Percentiles rank a stretch among this genome's conserved stretches.
These are phyloP conservation scores for Rosa multiflora DNA, from an alignment of 306 rosid genomes.

Conservation along the genomic window DNA sequence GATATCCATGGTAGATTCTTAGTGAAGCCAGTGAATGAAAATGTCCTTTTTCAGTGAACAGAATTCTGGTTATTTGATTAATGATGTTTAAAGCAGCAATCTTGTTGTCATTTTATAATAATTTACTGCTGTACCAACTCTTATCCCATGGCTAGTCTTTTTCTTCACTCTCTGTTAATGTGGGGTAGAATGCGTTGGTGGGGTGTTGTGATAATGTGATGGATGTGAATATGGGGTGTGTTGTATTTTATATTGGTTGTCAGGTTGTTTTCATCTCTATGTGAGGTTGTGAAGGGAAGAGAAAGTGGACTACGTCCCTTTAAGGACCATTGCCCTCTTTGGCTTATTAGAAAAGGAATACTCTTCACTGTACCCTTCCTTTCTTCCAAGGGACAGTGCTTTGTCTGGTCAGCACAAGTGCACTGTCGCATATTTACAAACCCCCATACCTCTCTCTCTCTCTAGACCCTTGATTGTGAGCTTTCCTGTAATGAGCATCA, in stretches of 20 bases:
- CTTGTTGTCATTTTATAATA: not conserved
- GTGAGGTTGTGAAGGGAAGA: constrained; percentile 27
- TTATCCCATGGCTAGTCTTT: constrained; percentile 13
- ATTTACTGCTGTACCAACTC: constrained; percentile 4
- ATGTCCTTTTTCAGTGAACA: constrained; percentile 2
- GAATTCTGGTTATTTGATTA: not conserved
- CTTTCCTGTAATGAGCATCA: constrained; percentile 26
- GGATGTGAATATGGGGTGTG: constrained; percentile 19
- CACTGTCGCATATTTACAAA: constrained; percentile 11
- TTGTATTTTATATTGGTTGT: constrained; percentile 26
- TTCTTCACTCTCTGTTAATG: constrained; percentile 16
- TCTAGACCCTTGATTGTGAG: constrained; percentile 37
- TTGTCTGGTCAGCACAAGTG: constrained; percentile 49
- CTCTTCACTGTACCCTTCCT: constrained; percentile 35
- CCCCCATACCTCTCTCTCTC: constrained; percentile 16
- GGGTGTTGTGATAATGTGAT: constrained; percentile 33
- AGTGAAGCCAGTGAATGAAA: constrained; percentile 16
- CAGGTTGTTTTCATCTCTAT: constrained; percentile 40
- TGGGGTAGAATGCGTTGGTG: constrained; percentile 31
- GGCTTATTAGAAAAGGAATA: constrained; percentile 41
- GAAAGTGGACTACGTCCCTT: constrained; percentile 41
- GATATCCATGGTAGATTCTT: constrained; percentile 47
- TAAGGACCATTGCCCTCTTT: constrained; percentile 43
- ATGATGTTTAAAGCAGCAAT: not conserved
- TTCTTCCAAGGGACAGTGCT: constrained; percentile 38